Evolutionary conservation across 78 protist genomes (phyloP).

Genomic region (Mastigamoeba balamuthi): DNA sequence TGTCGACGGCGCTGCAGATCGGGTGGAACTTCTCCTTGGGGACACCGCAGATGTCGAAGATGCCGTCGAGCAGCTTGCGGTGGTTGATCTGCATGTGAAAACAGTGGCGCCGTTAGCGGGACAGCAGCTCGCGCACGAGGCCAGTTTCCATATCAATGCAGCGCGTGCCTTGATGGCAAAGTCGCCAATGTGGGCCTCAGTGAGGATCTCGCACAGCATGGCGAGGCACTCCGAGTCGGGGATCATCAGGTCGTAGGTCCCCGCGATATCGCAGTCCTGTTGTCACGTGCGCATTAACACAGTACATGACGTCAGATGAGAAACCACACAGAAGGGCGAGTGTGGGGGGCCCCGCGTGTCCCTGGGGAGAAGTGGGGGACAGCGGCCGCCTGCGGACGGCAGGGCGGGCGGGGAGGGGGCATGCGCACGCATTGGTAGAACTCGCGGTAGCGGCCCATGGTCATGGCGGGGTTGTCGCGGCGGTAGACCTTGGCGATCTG

Average conservation of each 20-base stretch:
- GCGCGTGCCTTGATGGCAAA: too few species aligned
- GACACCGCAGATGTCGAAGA: conserved; percentile 81
- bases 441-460: conserved; percentile 84
- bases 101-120: too few species aligned
- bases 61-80: conserved; percentile 73
- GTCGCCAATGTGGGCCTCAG: conserved; percentile 20
- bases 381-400: not conserved
- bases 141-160: not conserved
- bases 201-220: conserved; percentile 51
- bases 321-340: not conserved
- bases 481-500: conserved; percentile 92
- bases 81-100: conserved; percentile 42
- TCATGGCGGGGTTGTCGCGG: conserved; percentile 81
- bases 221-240: conserved; percentile 85
- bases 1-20: conserved; percentile 87
- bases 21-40: conserved; percentile 68
- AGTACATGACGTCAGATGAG: not conserved
- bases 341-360: too few species aligned
- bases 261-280: conserved; percentile 91
- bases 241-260: conserved; percentile 77
- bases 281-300: too few species aligned
- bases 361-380: too few species aligned
- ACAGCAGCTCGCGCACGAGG: too few species aligned
- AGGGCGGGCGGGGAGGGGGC: not conserved
- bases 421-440: conserved; percentile 80